Evolutionary conservation across 805 yeast species (phyloP).

Genomic region (Maudiozyma serrabonitensis): DNA sequence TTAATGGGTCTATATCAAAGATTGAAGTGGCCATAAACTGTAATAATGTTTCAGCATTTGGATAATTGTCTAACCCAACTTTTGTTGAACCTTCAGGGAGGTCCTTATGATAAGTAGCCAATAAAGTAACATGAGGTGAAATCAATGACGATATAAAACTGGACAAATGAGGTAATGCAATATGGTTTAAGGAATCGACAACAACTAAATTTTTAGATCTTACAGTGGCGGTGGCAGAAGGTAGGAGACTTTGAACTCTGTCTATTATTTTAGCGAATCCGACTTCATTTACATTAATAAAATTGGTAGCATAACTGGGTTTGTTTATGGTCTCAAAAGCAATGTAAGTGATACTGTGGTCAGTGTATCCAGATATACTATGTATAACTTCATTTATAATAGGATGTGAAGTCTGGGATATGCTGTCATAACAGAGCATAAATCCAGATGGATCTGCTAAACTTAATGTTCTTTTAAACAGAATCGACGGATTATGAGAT

Average conservation of each 20-base stretch:
- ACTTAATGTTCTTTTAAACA: slow-evolving; percentile 56
- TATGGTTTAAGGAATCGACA: slow-evolving; percentile 60
- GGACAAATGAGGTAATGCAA: slow-evolving; percentile 38
- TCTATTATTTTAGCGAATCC: slow-evolving; percentile 11
- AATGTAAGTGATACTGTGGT: slow-evolving; percentile 39
- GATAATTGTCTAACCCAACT: slow-evolving; percentile 34
- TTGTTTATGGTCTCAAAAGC: slow-evolving; percentile 56
- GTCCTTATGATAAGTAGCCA: slow-evolving; percentile 41
- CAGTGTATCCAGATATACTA: slow-evolving; percentile 24
- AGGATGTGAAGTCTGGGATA: slow-evolving; percentile 54
- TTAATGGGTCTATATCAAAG: slow-evolving; percentile 47
- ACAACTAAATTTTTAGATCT: slow-evolving; percentile 32
- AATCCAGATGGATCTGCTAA: slow-evolving; percentile 71
- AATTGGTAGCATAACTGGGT: slow-evolving; percentile 42
- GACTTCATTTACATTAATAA: slow-evolving; percentile 36
- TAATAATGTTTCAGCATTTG: slow-evolving; percentile 43
- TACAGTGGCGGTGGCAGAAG: slow-evolving; percentile 11
- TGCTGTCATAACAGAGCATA: slow-evolving; percentile 56
- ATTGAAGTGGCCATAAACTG: slow-evolving; percentile 68
- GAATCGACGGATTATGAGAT: slow-evolving; percentile 38
- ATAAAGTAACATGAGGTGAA: slow-evolving; percentile 36
- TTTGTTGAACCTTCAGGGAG: slow-evolving; percentile 28
- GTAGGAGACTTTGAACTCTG: slow-evolving; percentile 15
- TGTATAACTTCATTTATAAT: slow-evolving; percentile 50
- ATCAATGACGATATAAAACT: slow-evolving; percentile 41